Conservation (phyloP, 805 yeast genomes). For the Metschnikowia colocasiae region DNA sequence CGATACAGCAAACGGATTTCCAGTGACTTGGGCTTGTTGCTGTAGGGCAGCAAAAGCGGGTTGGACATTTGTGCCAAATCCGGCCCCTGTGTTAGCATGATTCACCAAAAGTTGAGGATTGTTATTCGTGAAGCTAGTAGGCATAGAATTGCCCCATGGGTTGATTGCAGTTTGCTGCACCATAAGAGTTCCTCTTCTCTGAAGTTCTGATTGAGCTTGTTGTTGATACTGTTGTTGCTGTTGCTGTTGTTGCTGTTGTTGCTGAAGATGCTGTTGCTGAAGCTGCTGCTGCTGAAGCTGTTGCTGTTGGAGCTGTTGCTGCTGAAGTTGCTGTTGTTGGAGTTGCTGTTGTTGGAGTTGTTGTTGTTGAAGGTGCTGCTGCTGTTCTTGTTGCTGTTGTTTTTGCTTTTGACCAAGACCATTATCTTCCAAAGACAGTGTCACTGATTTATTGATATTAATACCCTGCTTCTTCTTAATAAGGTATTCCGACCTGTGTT, state of each 20-base stretch:
- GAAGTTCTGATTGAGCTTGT: constrained; percentile 8
- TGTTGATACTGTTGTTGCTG: constrained; percentile 7
- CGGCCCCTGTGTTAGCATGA: constrained; percentile 49
- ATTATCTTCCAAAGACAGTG: not conserved
- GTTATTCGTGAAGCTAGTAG: constrained; percentile 9
- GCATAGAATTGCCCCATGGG: constrained; percentile 34
- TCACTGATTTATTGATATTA: not conserved
- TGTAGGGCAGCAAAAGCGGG: constrained; percentile 20
- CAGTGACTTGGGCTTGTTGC: constrained; percentile 10
- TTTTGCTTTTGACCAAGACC: constrained; percentile 49
- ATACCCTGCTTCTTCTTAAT: constrained; percentile 50
- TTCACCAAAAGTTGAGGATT: constrained; percentile 8
- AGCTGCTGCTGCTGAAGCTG: constrained; percentile 1
- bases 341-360: constrained; percentile 1
- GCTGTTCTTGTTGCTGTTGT: constrained; percentile 25
- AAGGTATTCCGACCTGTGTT: constrained; percentile 71
- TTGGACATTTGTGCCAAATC: constrained; percentile 52
- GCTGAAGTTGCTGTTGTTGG: not conserved
- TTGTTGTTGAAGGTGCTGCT: constrained; percentile 16
- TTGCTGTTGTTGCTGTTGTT: constrained; percentile 3
- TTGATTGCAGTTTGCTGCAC: constrained; percentile 39
- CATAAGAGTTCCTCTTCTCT: constrained; percentile 26
- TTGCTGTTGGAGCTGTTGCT: not conserved
- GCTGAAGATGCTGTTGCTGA: not conserved
- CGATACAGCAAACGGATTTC: constrained; percentile 12